Conservation (phyloP, 257 asterid species). For the Plantago ovata region DNA sequence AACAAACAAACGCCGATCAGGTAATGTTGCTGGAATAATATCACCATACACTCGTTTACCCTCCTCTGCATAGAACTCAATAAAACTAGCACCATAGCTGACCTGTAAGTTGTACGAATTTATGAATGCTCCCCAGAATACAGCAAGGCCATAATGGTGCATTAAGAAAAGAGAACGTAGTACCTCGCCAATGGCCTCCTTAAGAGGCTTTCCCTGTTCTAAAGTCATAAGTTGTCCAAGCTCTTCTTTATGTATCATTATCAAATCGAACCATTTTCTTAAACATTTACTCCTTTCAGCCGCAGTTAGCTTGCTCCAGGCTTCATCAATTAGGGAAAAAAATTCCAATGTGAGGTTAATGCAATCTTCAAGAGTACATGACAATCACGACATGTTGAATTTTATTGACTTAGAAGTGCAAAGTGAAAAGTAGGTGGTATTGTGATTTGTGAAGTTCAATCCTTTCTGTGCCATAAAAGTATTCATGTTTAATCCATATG, state of each 20-base stretch:
- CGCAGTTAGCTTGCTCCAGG: conserved; percentile 96
- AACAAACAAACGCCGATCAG: conserved; percentile 92
- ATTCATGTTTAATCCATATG: no score
- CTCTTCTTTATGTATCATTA: conserved; percentile 82
- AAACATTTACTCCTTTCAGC: conserved; percentile 83
- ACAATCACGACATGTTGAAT: background rate
- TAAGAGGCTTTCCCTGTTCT: conserved; percentile 95
- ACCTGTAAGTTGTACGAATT: conserved; percentile 50
- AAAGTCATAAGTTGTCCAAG: conserved; percentile 92
- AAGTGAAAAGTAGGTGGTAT: no score
- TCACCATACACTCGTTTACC: conserved; percentile 96
- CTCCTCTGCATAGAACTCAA: conserved; percentile 94
- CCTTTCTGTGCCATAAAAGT: no score
- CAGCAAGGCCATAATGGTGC: conserved; percentile 4
- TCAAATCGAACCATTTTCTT: conserved; percentile 84
- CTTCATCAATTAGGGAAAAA: conserved; percentile 34
- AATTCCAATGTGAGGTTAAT: conserved; percentile 11
- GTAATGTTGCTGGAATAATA: conserved; percentile 79
- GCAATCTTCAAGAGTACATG: conserved; percentile 9
- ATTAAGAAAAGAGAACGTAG: conserved; percentile 19
- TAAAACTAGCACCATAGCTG: conserved; percentile 78
- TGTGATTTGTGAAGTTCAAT: no score
- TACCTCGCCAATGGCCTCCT: conserved; percentile 99
- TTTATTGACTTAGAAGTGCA: no score
- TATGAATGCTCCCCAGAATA: conserved; percentile 9